A percentile compares a stretch with the other conserved stretches of the same genome.
These are phyloP conservation scores for Ceratobasidium sp. DNA, from an alignment of 1,284 basidiomycete species.

Conservation along the genomic window DNA sequence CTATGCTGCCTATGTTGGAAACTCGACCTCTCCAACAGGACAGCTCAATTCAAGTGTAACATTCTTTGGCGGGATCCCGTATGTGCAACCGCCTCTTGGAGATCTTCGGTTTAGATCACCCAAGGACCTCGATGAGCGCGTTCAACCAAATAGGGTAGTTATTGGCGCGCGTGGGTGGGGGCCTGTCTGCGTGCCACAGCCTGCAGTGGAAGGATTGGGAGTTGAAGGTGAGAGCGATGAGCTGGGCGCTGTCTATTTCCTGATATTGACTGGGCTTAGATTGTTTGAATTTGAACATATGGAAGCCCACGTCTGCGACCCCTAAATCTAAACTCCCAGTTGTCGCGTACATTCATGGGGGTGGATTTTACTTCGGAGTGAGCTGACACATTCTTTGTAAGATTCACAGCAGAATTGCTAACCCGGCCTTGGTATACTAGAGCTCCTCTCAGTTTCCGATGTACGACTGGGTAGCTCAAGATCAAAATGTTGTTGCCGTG, in stretches of 20 bases:
- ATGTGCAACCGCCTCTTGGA: constrained; percentile 60
- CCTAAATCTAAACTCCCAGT: constrained; percentile 66
- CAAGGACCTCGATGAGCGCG: constrained; percentile 53
- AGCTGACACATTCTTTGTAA: neutral
- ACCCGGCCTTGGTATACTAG: constrained; percentile 51
- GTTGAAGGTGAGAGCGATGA: constrained; percentile 26
- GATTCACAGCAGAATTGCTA: neutral
- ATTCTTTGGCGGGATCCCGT: constrained; percentile 67
- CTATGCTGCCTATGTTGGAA: constrained; percentile 61
- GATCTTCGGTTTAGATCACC: constrained; percentile 60
- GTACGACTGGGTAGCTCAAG: constrained; percentile 63
- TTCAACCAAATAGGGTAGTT: constrained; percentile 44
- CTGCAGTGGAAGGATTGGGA: constrained; percentile 26
- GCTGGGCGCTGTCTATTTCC: neutral
- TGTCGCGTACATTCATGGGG: constrained; percentile 76
- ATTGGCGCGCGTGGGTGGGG: constrained; percentile 45
- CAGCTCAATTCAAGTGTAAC: constrained; percentile 64
- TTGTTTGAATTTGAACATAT: constrained; percentile 63
- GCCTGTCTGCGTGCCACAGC: constrained; percentile 39
- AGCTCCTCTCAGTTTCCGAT: constrained; percentile 66
- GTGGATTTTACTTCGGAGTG: constrained; percentile 59
- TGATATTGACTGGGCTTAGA: constrained; percentile 63
- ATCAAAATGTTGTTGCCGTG: constrained; percentile 67
- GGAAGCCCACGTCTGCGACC: constrained; percentile 57
- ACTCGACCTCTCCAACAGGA: constrained; percentile 40